Evolutionary conservation across 768 basidiomycete genomes (phyloP), one percentile per base, ranked within the genome.

Genomic region (Tulasnella sp.): DNA sequence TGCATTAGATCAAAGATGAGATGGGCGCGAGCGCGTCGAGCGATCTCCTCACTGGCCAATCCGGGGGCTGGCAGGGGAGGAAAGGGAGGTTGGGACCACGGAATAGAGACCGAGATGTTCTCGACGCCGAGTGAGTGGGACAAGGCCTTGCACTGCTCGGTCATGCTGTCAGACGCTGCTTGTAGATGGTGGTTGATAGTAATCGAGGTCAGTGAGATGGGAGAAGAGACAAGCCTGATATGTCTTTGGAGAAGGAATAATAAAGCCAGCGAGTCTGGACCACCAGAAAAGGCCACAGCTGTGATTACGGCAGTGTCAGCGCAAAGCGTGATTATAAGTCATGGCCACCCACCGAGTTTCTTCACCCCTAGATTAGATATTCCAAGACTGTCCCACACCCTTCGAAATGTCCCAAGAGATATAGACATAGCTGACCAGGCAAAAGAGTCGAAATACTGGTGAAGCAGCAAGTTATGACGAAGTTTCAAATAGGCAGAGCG

Each of bases 241-340:
- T 62, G 27, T 29, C 61, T 49, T 41, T 79, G 66, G 38, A 90
- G 71, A 12, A 91, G 77, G 65, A 81, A 87, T 15, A 90, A 73
- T 4, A 92, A 74, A 67, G 85, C 87, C 0, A 83, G 81, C 2
- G 89, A 92, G 68, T 92, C 89, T 9, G 87, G 80, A 1, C 89
- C 89, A 5, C 85, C 89, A 10, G 89, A 91, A 68, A 82, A 83
- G 21, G 84, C 87, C 45, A 90, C 77, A 34, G 78, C 89, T 87
- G 43, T 53, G 34, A 19, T 27, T 22, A 42, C n/a, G 24, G n/a
- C 24, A 19, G 34, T 27, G 45, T 48, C 45, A 48, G 45, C 10
- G 10, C 7, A 5, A 27, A 27, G 45, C 10, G n/a, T n/a, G n/a
- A 48, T 48, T 10, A 27, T 7, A 5, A 5, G 10, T 5, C 45